A percentile compares a stretch with the other conserved stretches of the same genome.
Conservation (phyloP, 2,329 filamentous ascomycete genomes). For the Colletotrichum paranaense region DNA sequence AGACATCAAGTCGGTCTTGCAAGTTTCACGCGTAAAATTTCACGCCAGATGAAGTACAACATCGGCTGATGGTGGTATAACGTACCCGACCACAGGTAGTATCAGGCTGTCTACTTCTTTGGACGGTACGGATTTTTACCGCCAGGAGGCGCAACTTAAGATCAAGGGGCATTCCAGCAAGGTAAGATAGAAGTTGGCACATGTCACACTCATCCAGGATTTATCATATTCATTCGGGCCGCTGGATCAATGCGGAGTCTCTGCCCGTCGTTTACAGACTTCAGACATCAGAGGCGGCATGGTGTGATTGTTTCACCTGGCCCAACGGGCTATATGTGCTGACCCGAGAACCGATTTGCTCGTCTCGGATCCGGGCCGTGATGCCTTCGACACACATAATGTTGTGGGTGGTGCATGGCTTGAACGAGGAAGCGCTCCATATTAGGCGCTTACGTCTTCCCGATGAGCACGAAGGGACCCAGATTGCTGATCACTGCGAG, state of each 20-base stretch:
- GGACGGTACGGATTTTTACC: neutral
- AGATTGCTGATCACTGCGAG: constrained; percentile 42
- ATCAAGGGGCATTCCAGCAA: neutral
- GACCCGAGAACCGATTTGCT: constrained; percentile 48
- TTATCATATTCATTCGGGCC: neutral
- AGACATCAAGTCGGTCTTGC: neutral
- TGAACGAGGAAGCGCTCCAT: constrained; percentile 46
- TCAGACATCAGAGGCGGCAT: neutral
- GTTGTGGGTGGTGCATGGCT: constrained; percentile 51
- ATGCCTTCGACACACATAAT: constrained; percentile 50
- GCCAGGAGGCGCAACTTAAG: neutral
- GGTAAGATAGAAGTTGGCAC: neutral
- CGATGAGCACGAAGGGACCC: constrained; percentile 44
- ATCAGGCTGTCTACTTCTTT: neutral
- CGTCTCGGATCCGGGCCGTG: constrained; percentile 47
- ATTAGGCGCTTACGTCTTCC: constrained; percentile 45
- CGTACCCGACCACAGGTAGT: constrained; percentile 1
- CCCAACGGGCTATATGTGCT: constrained; percentile 48
- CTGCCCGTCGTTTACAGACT: neutral
- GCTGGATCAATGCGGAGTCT: neutral
- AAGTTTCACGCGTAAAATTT: neutral
- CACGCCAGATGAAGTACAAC: neutral
- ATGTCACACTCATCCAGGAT: neutral
- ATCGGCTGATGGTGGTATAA: constrained; percentile 5
- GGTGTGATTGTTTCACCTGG: neutral